Evolutionary conservation across 2,329 filamentous ascomycete species (phyloP).

Genomic region (Clarireedia homoeocarpa): DNA sequence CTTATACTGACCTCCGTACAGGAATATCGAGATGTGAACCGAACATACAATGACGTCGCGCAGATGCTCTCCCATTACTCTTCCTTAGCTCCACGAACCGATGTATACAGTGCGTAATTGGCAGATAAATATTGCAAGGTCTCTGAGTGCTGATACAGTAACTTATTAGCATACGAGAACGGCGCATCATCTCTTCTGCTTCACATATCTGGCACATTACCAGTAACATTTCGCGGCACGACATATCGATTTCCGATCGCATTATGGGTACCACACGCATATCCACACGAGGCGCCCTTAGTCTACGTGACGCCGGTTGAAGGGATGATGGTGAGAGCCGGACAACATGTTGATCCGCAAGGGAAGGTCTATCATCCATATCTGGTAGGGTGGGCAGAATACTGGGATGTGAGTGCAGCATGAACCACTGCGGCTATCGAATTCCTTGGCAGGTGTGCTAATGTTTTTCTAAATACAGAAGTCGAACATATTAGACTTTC

Average conservation of each 20-base stretch:
- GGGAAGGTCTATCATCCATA: slow-evolving; percentile 95
- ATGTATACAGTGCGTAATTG: slow-evolving; percentile 74
- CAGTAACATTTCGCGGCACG: slow-evolving; percentile 82
- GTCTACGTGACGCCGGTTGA: slow-evolving; percentile 83
- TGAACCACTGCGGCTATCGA: background rate
- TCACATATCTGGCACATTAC: slow-evolving; percentile 77
- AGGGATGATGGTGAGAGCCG: slow-evolving; percentile 82
- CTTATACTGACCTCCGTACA: slow-evolving; percentile 33
- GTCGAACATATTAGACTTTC: slow-evolving; percentile 74
- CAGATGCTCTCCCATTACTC: slow-evolving; percentile 73
- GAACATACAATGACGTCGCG: slow-evolving; percentile 86
- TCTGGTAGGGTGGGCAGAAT: slow-evolving; percentile 78
- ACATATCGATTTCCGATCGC: slow-evolving; percentile 88
- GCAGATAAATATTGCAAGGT: background rate
- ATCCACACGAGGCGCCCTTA: slow-evolving; percentile 78
- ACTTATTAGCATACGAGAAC: slow-evolving; percentile 68
- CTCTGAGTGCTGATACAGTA: slow-evolving; percentile 11
- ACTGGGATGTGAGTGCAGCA: slow-evolving; percentile 69
- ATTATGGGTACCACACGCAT: slow-evolving; percentile 87
- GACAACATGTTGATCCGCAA: slow-evolving; percentile 90
- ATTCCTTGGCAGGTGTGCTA: background rate
- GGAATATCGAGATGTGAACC: slow-evolving; percentile 91
- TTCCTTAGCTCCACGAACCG: slow-evolving; percentile 75
- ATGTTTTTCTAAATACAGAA: slow-evolving; percentile 46
- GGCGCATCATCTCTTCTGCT: slow-evolving; percentile 81